Evolutionary conservation across 805 yeast species (phyloP).

Genomic region (Ogataea trehaloabstinens): DNA sequence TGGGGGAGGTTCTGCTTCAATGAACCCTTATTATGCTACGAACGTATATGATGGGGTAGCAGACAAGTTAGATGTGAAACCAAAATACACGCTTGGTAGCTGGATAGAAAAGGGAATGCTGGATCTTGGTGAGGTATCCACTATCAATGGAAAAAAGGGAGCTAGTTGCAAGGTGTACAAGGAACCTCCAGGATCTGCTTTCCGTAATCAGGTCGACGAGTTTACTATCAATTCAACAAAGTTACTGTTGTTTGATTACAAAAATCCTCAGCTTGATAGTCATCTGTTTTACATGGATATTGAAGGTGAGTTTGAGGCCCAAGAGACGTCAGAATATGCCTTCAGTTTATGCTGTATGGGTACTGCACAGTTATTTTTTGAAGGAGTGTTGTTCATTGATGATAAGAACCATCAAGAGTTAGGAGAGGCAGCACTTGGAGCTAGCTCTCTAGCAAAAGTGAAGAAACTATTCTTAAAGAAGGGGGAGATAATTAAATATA

Average conservation of each 20-base stretch:
- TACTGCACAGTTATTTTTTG: constrained; percentile 41
- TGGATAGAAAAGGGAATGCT: constrained; percentile 19
- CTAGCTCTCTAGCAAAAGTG: constrained; percentile 18
- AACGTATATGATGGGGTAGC: constrained; percentile 16
- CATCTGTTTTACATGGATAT: constrained; percentile 37
- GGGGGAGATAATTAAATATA: constrained; percentile 35
- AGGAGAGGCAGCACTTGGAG: constrained; percentile 42
- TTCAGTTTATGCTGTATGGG: constrained; percentile 42
- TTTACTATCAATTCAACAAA: constrained; percentile 17
- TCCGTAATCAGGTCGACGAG: constrained; percentile 30
- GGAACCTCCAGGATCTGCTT: constrained; percentile 23
- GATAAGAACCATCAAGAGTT: constrained; percentile 40
- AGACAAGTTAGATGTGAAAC: constrained; percentile 23
- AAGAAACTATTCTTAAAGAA: constrained; percentile 28
- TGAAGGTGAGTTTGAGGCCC: constrained; percentile 38
- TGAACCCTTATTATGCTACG: constrained; percentile 22
- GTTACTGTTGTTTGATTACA: constrained; percentile 24
- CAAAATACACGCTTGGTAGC: constrained; percentile 36
- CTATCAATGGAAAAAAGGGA: constrained; percentile 27
- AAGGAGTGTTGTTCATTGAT: constrained; percentile 43
- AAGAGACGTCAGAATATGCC: constrained; percentile 37
- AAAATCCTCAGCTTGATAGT: constrained; percentile 18
- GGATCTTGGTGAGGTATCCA: constrained; percentile 16
- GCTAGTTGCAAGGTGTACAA: constrained; percentile 27
- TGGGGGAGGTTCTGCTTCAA: constrained; percentile 64